Evolutionary conservation across 805 yeast species (phyloP), one percentile per base, ranked within the genome.

Genomic region (Ogataea wickerhamii): DNA sequence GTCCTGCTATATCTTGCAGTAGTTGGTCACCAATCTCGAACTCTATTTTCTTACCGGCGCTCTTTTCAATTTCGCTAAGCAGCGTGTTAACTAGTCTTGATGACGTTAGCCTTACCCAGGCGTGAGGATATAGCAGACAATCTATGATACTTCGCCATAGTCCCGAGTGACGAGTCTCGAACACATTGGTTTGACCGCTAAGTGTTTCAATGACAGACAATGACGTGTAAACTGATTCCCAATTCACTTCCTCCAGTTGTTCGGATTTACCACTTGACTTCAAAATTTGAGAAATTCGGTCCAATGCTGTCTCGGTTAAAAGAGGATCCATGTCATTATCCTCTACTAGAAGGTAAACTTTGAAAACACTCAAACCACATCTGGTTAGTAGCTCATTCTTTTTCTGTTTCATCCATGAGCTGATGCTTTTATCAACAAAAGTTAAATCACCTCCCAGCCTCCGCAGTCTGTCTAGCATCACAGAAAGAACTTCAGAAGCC

Each of bases 101-200:
- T 1, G 94, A 67, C 4, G 73, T 63, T 41, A 83, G 67, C 51
- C 97, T 76, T 5, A 89, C 83, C 98, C 98, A 89, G 1, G 93
- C 71, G 60, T 89, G 97, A 2, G 97, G 97, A 56, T 76, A 89
- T 36, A 89, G 65, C 37, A 88, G 67, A 20, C 78, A 61, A 3
- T 70, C 72, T 18, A 76, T 66, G 3, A 83, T 60, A 13, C 61
- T 56, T 3, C 57, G 48, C 88, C 91, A 84, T 6, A 73, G 50
- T 32, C 61, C 67, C 18, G 65, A 60, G 33, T 68, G 67, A 21
- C 67, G 63, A 23, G 74, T 56, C 0, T 69, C 56, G 4, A 69
- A 57, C 28, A 80, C 67, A 32, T 51, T 38, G 2, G 55, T 43
- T 4, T 32, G 35, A 8, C 43, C 41, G 2, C 30, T 19, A 20